These are phyloP conservation scores for Saturnispora galanensis DNA, from an alignment of 805 yeast species.

Conservation along the genomic window DNA sequence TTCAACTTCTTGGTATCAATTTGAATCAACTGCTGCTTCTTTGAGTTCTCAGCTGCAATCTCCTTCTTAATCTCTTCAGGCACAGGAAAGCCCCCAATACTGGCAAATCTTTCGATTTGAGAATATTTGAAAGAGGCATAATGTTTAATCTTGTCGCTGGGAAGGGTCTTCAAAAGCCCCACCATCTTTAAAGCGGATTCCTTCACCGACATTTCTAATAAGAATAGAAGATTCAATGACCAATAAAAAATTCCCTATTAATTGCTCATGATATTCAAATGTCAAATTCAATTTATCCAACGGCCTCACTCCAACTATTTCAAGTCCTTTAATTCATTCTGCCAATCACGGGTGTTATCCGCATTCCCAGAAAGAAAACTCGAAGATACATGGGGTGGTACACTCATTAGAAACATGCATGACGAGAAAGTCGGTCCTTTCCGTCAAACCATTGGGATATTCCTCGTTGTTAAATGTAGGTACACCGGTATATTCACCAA, in stretches of 20 bases:
- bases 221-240: background rate
- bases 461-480: background rate
- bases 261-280: background rate
- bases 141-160: slow-evolving; percentile 60
- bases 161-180: slow-evolving; percentile 48
- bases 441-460: background rate
- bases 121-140: slow-evolving; percentile 59
- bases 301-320: too few species aligned
- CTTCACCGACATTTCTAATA: slow-evolving; percentile 6
- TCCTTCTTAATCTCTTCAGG: slow-evolving; percentile 30
- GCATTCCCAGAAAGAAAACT: slow-evolving; percentile 9
- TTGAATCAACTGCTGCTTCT: slow-evolving; percentile 28
- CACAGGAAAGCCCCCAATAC: slow-evolving; percentile 38
- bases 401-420: background rate
- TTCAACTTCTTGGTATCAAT: slow-evolving; percentile 28
- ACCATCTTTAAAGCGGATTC: slow-evolving; percentile 43
- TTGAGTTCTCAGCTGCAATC: slow-evolving; percentile 24
- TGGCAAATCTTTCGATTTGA: slow-evolving; percentile 49
- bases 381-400: background rate
- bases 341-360: background rate
- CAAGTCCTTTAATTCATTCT: too few species aligned
- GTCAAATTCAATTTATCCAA: background rate
- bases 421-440: background rate
- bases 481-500: background rate
- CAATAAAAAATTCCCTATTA: too few species aligned